Evolutionary conservation across 768 basidiomycete species (phyloP).

Genomic region (Lentinula edodes): DNA sequence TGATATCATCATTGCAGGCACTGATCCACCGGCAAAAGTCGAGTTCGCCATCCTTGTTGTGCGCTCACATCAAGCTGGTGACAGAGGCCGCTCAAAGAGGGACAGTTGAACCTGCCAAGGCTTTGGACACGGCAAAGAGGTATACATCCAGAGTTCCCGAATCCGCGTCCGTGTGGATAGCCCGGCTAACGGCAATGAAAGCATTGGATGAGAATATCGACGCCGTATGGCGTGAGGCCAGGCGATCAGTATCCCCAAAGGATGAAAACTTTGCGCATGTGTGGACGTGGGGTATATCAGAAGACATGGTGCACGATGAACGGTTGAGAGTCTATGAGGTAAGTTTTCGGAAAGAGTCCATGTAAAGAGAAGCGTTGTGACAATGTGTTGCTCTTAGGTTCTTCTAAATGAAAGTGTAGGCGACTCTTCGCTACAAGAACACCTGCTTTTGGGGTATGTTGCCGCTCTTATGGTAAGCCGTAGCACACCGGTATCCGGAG

Average conservation of each 20-base stretch:
- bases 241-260: slow-evolving; percentile 19
- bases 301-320: slow-evolving; percentile 8
- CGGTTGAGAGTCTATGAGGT: slow-evolving; percentile 29
- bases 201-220: slow-evolving; percentile 16
- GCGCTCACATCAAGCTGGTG: slow-evolving; percentile 25
- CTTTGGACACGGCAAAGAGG: slow-evolving; percentile 34
- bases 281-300: slow-evolving; percentile 51
- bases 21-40: slow-evolving; percentile 19
- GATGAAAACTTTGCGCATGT: slow-evolving; percentile 30
- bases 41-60: slow-evolving; percentile 24
- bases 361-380: neutral
- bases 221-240: slow-evolving; percentile 39
- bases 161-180: slow-evolving; percentile 46
- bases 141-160: slow-evolving; percentile 35
- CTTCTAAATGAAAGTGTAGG: slow-evolving; percentile 44
- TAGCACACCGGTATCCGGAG: slow-evolving; percentile 14
- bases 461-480: slow-evolving; percentile 22
- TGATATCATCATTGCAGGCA: slow-evolving; percentile 38
- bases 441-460: slow-evolving; percentile 41
- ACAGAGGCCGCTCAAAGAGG: slow-evolving; percentile 10
- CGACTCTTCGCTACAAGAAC: slow-evolving; percentile 37
- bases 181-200: slow-evolving; percentile 41
- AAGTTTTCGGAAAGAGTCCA: neutral
- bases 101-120: slow-evolving; percentile 22
- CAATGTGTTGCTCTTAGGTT: slow-evolving; percentile 22